A percentile compares a stretch with the other conserved stretches of the same genome.
These are phyloP conservation scores for Galerina marginata DNA, from an alignment of 768 basidiomycete genomes.

Conservation along the genomic window DNA sequence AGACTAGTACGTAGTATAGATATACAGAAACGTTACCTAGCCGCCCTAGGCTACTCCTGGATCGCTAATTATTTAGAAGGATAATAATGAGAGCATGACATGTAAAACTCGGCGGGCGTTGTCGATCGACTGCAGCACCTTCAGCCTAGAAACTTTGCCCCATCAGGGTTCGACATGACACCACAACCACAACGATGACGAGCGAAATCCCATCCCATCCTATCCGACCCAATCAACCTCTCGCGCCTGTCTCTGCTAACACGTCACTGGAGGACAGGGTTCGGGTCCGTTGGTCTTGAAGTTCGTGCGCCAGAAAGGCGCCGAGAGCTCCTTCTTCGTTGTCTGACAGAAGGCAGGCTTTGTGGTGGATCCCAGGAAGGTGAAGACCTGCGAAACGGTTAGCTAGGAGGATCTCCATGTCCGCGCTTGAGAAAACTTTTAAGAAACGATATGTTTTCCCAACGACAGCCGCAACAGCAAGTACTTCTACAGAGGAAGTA, in stretches of 20 bases:
- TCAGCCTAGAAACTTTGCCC: slow-evolving; percentile 74
- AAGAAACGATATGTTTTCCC: slow-evolving; percentile 81
- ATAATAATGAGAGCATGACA: too few relatives aligned
- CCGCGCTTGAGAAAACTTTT: slow-evolving; percentile 92
- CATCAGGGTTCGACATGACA: slow-evolving; percentile 62
- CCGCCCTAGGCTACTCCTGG: too few relatives aligned
- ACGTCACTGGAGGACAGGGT: slow-evolving; percentile 82
- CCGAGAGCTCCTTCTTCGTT: slow-evolving; percentile 83
- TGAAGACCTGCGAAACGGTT: slow-evolving; percentile 71
- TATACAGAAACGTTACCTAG: too few relatives aligned
- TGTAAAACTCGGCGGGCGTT: too few relatives aligned
- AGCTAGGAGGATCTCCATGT: slow-evolving; percentile 60
- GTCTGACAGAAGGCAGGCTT: slow-evolving; percentile 93
- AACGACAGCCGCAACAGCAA: slow-evolving; percentile 91
- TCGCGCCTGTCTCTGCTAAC: slow-evolving; percentile 91
- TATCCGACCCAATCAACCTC: slow-evolving; percentile 92
- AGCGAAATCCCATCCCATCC: slow-evolving; percentile 75
- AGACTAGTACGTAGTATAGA: too few relatives aligned
- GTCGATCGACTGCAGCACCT: slow-evolving; percentile 62
- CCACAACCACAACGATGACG: slow-evolving; percentile 72
- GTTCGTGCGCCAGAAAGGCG: slow-evolving; percentile 87
- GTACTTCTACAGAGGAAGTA: slow-evolving; percentile 55
- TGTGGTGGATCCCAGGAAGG: slow-evolving; percentile 92
- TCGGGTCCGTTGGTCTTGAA: slow-evolving; percentile 97
- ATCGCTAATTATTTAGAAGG: too few relatives aligned